A percentile compares a stretch with the other conserved stretches of the same genome.
Evolutionary conservation across 1,284 basidiomycete genomes (phyloP).

Genomic region (Naganishia sp.): DNA sequence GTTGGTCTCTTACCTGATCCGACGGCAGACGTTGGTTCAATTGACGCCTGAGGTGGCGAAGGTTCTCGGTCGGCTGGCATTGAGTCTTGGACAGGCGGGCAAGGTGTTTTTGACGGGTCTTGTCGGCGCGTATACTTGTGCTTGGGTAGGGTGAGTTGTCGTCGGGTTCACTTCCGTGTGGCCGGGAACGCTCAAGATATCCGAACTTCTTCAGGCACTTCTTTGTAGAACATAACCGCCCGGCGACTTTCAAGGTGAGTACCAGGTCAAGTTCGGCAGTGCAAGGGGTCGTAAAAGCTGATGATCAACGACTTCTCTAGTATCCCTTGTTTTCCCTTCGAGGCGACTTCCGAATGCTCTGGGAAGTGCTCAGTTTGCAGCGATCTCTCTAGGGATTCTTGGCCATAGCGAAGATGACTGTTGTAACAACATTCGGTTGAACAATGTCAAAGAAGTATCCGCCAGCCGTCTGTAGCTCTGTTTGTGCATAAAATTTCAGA

Average conservation of each 20-base stretch:
- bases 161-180: not conserved
- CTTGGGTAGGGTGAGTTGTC: constrained; percentile 36
- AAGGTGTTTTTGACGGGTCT: constrained; percentile 32
- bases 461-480: no score
- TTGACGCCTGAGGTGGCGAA: not conserved
- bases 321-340: constrained; percentile 37
- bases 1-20: constrained; percentile 27
- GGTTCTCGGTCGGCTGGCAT: constrained; percentile 12
- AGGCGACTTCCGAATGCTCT: constrained; percentile 39
- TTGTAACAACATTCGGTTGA: no score
- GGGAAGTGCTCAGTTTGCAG: constrained; percentile 39
- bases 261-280: not conserved
- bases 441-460: no score
- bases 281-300: not conserved
- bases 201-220: constrained; percentile 31
- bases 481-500: no score
- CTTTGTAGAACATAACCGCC: constrained; percentile 39
- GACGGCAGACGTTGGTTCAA: constrained; percentile 2
- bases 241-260: constrained; percentile 40
- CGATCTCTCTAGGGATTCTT: constrained; percentile 1
- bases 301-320: constrained; percentile 2
- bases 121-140: constrained; percentile 37
- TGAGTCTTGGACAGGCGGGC: constrained; percentile 17
- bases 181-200: not conserved
- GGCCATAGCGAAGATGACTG: no score